These are phyloP conservation scores for Lactarius sp. DNA, from an alignment of 768 basidiomycete species.

Conservation along the genomic window DNA sequence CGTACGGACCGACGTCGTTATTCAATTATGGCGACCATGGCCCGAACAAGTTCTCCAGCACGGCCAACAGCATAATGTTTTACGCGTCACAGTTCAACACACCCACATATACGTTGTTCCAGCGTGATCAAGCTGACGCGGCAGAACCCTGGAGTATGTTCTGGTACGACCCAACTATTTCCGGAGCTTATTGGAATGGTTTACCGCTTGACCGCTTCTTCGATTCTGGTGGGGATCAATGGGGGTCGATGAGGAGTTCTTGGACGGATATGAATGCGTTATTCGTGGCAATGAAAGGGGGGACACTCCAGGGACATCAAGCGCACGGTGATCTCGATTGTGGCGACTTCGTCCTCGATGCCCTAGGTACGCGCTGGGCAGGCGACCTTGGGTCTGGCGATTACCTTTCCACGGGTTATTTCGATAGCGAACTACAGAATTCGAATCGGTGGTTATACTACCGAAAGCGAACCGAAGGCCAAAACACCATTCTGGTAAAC, in stretches of 20 bases:
- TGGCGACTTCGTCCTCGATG: constrained; percentile 95
- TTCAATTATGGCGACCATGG: constrained; percentile 85
- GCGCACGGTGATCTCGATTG: constrained; percentile 93
- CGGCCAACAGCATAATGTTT: constrained; percentile 83
- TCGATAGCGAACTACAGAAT: constrained; percentile 64
- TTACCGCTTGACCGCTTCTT: constrained; percentile 81
- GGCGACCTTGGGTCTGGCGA: constrained; percentile 91
- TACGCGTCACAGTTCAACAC: constrained; percentile 65
- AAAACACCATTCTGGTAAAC: constrained; percentile 85
- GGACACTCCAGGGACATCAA: constrained; percentile 75
- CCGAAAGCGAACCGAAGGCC: constrained; percentile 94
- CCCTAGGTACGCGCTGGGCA: constrained; percentile 88
- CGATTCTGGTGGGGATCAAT: constrained; percentile 63
- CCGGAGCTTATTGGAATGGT: constrained; percentile 91
- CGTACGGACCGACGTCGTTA: constrained; percentile 74
- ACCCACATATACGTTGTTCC: constrained; percentile 78
- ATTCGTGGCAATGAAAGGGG: constrained; percentile 87
- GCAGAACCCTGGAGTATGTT: constrained; percentile 59
- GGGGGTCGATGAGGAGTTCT: constrained; percentile 87
- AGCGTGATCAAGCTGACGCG: constrained; percentile 74
- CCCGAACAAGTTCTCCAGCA: constrained; percentile 92
- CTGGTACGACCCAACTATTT: constrained; percentile 85
- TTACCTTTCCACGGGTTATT: constrained; percentile 75
- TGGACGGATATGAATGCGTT: constrained; percentile 87
- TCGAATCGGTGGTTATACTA: constrained; percentile 86